Evolutionary conservation across 2,329 filamentous ascomycete species (phyloP), one percentile per base, ranked within the genome.

Genomic region (Penicillium oxalicum): DNA sequence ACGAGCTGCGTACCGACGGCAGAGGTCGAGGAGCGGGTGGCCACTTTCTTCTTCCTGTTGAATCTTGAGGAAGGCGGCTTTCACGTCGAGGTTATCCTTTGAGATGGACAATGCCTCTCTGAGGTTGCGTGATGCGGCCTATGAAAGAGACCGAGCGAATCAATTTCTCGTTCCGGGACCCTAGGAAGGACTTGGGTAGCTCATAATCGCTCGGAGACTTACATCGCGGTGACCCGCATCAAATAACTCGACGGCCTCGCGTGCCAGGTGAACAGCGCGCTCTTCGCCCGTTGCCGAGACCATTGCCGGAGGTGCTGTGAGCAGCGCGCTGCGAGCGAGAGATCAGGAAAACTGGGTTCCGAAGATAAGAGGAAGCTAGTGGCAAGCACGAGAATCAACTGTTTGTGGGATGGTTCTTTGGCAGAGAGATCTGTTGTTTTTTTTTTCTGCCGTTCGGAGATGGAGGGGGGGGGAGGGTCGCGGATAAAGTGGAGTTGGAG

Each of bases 21-120:
- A 75, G 40, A 74, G 61, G 46, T 71, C 69, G 47, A 75, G 58
- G 39, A 77, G 60, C 11, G 68, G 69, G 54, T 77, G 73, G 25
- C 63, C 61, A 51, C 60, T 63, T 52, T 68, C 63, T 48, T 72
- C 71, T 48, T 72, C 67, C 40, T 70, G 64, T 40, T 67, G 66
- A 45, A 76, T 69, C 52, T 72, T 71, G 36, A 72, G 53, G 40
- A 77, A 70, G 27, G 73, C 72, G 28, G 67, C 63, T 57, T 71
- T 73, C 46, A 77, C 72, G 40, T 72, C 63, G 9, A 65, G 55
- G 49, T 74, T 70, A 27, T 74, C 68, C 33, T 73, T 70, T 25
- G 71, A 72, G 29, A 77, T 62, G 27, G 71, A 67, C 40, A 73
- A 66, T n/a, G 74, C 74, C 65, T 76, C 73, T 61, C 72, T 70